A percentile compares a stretch with the other conserved stretches of the same genome.
Conservation (phyloP, 495 filamentous ascomycete species). For the Penicillium psychrofluorescens region DNA sequence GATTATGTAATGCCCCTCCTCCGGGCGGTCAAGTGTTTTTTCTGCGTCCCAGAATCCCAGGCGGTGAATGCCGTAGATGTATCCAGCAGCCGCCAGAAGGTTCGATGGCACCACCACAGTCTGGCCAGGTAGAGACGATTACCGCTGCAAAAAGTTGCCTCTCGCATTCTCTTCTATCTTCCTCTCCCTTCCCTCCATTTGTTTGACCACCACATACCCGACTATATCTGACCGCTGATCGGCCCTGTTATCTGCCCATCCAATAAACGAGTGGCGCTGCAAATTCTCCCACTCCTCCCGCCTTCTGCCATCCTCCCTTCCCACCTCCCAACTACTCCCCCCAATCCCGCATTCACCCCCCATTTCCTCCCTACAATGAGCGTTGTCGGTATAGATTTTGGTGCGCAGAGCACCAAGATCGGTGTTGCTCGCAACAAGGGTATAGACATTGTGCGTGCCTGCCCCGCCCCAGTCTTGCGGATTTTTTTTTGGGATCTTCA, state of each 20-base stretch:
- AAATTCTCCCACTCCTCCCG: conserved; percentile 36
- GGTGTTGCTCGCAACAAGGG: conserved; percentile 96
- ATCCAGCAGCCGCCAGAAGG: conserved; percentile 33
- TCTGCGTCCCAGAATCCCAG: conserved; percentile 14
- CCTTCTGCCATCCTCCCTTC: conserved; percentile 17
- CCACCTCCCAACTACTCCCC: conserved; percentile 9
- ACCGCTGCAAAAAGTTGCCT: too few species aligned
- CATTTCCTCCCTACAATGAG: conserved; percentile 47
- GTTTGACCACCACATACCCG: conserved; percentile 1
- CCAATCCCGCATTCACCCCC: conserved; percentile 8
- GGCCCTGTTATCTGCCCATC: conserved; percentile 15
- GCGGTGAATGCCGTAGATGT: conserved; percentile 22
- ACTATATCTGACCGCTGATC: conserved; percentile 6
- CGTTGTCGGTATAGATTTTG: conserved; percentile 90
- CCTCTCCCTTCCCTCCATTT: not conserved
- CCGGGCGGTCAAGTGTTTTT: conserved; percentile 14
- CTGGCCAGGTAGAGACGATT: too few species aligned
- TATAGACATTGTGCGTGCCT: conserved; percentile 90
- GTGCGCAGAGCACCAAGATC: conserved; percentile 93
- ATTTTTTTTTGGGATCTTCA: not conserved
- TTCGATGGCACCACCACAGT: conserved; percentile 19
- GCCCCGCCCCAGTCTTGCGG: conserved; percentile 11
- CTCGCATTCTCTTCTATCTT: not conserved
- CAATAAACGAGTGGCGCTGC: conserved; percentile 29
- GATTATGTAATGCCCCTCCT: not conserved